Conservation (phyloP, 1,139 yeast genomes). For the Saccharomycopsis hybrid region DNA sequence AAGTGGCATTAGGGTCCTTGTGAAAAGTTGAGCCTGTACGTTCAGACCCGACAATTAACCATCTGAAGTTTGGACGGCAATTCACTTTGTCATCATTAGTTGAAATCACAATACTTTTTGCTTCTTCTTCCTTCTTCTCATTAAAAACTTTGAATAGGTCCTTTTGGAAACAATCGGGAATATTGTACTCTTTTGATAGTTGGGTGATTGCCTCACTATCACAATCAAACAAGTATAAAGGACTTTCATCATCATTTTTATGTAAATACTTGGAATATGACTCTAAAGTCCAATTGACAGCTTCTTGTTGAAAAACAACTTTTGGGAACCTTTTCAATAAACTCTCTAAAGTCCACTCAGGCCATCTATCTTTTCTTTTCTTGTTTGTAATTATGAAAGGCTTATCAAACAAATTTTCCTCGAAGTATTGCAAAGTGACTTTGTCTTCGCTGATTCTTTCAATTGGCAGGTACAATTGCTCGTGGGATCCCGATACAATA, state of each 20-base stretch:
- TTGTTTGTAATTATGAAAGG: constrained; percentile 63
- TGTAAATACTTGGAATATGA: constrained; percentile 57
- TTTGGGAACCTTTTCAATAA: constrained; percentile 50
- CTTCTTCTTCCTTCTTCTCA: constrained; percentile 22
- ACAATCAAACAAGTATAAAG: constrained; percentile 81
- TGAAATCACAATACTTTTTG: constrained; percentile 25
- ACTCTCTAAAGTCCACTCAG: constrained; percentile 52
- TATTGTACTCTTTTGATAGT: constrained; percentile 46
- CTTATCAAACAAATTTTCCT: constrained; percentile 37
- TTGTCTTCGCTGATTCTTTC: constrained; percentile 40
- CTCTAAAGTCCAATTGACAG: constrained; percentile 69
- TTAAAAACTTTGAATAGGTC: constrained; percentile 45
- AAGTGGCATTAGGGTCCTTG: constrained; percentile 85
- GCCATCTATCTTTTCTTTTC: constrained; percentile 44
- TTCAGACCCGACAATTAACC: constrained; percentile 81
- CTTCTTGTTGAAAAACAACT: constrained; percentile 71
- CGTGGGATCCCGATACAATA: constrained; percentile 21
- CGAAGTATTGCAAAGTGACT: constrained; percentile 42
- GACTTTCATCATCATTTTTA: constrained; percentile 68
- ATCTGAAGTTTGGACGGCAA: constrained; percentile 82
- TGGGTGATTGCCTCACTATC: constrained; percentile 55
- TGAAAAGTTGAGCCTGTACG: constrained; percentile 87
- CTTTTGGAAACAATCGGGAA: constrained; percentile 46
- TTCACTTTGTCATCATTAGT: constrained; percentile 28
- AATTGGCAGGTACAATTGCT: constrained; percentile 25